Conservation (phyloP, 495 filamentous ascomycete genomes). For the Chaetomium cochliodes region DNA sequence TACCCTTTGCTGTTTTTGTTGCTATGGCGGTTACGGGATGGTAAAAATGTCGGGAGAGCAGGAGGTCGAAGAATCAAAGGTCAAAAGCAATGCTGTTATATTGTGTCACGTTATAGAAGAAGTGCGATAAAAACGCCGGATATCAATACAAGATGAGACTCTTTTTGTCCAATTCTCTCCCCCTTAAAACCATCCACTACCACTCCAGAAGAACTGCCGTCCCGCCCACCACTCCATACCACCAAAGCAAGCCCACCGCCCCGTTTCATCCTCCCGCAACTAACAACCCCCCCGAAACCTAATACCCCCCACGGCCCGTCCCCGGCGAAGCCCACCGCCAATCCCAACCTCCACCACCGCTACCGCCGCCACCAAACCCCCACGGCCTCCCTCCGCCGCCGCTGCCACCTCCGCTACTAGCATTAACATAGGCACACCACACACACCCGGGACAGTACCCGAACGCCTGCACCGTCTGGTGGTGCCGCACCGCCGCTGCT, state of each 20-base stretch:
- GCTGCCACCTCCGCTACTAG: background rate
- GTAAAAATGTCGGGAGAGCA: background rate
- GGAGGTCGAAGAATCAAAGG: background rate
- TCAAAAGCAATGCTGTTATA: background rate
- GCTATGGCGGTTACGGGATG: background rate
- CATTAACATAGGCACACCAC: background rate
- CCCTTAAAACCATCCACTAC: too few species aligned
- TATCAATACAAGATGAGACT: background rate
- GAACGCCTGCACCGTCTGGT: background rate
- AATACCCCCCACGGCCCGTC: too few species aligned
- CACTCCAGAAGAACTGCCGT: too few species aligned
- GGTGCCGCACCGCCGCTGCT: background rate
- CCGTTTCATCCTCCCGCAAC: too few species aligned
- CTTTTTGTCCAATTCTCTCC: too few species aligned
- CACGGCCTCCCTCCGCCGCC: too few species aligned
- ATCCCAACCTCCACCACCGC: too few species aligned
- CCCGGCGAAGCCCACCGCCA: too few species aligned
- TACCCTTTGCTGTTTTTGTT: conserved; percentile 21
- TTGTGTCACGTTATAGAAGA: background rate
- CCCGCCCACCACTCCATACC: too few species aligned
- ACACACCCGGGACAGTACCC: conserved; percentile 3
- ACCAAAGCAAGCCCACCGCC: too few species aligned
- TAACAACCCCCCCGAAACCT: too few species aligned
- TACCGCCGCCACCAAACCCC: background rate
- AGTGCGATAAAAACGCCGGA: background rate